Base-by-base conservation (phyloP, 352 stramenopile genomes). In the Globisporangium megalacanthum region DNA sequence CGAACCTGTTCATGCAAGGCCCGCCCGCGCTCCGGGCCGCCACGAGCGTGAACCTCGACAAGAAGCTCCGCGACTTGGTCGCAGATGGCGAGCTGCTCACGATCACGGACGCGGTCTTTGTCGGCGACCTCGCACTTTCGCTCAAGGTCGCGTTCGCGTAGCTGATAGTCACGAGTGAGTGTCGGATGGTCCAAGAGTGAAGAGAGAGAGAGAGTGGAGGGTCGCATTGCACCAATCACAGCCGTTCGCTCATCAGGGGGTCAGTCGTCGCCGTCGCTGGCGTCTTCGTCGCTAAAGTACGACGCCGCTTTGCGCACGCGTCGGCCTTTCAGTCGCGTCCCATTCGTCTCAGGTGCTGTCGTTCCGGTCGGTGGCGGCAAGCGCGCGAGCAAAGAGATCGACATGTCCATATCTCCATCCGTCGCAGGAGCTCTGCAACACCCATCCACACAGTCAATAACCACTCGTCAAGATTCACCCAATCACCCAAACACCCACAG, bases 31-130 rank as follows among this genome's bases (percentile, higher is more conserved):
- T 99, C 55, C 90, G 97, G 42, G 67, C 82, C 48, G 88, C 89
- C n/a, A 98, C 92, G 22, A 94, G 83, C 57, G 58, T 65, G 4
- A 99, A 99, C 64, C 68, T 99, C 36, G 63, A 87, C 48, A 98
- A 97, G 64, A 57, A 86, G 20, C 62, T 99, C 49, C 74, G 70
- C 9, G 85, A 97, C 19, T 70, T 99, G 17, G 77, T 98, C 15
- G 68, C 64, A 5, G 75, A 92, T 64, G 89, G 92, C 41, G 94
- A 98, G 53, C 85, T 42, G 50, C 66, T 99, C 20, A 97, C 90
- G 7, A 80, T 99, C 65, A 98, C 95, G 13, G 96, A 99, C 76
- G 79, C 91, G 11, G 77, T 98, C 14, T 97, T 98, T 65, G 83
- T 88, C 6, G 81, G 81, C 29, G 83, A 92, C 46, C 60, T 94